Evolutionary conservation across 2,329 filamentous ascomycete genomes (phyloP), one percentile per base, ranked within the genome.

Genomic region (Neonectria hederae): DNA sequence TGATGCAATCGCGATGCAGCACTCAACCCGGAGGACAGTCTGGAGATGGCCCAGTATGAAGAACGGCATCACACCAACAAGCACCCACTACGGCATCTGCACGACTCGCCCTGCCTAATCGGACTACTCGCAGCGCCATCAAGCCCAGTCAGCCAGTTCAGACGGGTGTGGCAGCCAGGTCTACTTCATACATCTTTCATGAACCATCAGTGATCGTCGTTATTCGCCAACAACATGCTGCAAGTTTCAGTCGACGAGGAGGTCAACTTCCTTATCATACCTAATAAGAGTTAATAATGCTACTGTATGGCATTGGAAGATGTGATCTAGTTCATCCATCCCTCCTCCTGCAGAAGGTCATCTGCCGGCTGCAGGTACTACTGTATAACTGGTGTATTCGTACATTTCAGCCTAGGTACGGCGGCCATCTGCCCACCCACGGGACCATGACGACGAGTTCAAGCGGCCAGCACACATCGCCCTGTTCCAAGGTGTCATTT

Each of bases 101-200:
- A 22, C 46, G n/a, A 57, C 54, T 53, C 40, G 35, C 26, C 46
- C 46, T 46, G 32, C 53, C 46, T 45, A 21, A 53, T 57, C 51
- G 28, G 42, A 53, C 49, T 43, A 54, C 35, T 38, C 40, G 42
- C 49, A 42, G 52, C 55, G 30, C 46, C 26, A 30, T 49, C 17
- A 49, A 49, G 35, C 24, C 24, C 17, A 49, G 48, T 40, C 54
- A 54, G 43, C 55, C 54, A 30, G 61, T 52, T 55, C 49, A 35
- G 54, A 19, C 49, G 61, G 61, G 43, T 54, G 61, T 54, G 55
- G 42, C 49, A 32, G 49, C 42, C 35, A 32, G 49, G 55, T 58
- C 60, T 54, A 9, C 28, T 28, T 28, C 28, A n/a, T 28, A 57
- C 54, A 59, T 40, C 48, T 26, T 2, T 32, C 28, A 45, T 59